A percentile compares a stretch with the other conserved stretches of the same genome.
Evolutionary conservation across 2,329 filamentous ascomycete species (phyloP).

Genomic region (Gaeumannomyces tritici): DNA sequence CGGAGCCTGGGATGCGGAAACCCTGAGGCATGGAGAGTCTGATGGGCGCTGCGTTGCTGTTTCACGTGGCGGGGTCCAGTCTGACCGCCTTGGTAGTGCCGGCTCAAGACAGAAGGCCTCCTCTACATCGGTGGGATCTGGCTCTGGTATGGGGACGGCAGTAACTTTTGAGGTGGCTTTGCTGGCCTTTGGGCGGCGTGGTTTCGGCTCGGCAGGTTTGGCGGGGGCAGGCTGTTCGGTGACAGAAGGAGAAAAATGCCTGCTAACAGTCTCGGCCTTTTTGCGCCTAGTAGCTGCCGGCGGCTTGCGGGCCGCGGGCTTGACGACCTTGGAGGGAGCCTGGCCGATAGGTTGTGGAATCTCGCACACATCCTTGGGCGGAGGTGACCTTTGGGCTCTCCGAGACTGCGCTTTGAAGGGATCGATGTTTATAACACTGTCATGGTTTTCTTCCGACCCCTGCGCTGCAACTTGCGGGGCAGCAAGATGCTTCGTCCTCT

Average conservation of each 20-base stretch:
- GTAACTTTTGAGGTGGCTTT: neutral
- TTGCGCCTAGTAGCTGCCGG: constrained; percentile 7
- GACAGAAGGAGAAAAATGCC: constrained; percentile 16
- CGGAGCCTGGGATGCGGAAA: constrained; percentile 15
- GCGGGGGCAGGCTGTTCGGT: constrained; percentile 9
- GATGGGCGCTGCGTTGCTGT: constrained; percentile 11
- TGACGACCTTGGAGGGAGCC: constrained; percentile 1
- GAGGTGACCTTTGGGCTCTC: constrained; percentile 1
- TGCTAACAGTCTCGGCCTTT: constrained; percentile 22
- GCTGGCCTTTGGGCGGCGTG: neutral
- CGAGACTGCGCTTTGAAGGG: neutral
- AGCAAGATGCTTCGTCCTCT: no score
- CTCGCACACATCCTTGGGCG: neutral
- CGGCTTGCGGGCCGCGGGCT: neutral
- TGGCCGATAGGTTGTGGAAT: no score
- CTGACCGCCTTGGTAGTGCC: constrained; percentile 44
- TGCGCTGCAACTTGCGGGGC: neutral
- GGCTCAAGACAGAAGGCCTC: constrained; percentile 29
- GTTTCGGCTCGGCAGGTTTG: neutral
- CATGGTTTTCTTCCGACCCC: neutral
- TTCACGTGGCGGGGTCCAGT: constrained; percentile 58
- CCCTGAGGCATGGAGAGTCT: constrained; percentile 21
- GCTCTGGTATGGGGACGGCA: neutral
- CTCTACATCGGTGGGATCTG: neutral
- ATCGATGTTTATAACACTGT: neutral